Base-by-base conservation (phyloP, 2,329 filamentous ascomycete genomes). In the Sarocladiaceae sp. region DNA sequence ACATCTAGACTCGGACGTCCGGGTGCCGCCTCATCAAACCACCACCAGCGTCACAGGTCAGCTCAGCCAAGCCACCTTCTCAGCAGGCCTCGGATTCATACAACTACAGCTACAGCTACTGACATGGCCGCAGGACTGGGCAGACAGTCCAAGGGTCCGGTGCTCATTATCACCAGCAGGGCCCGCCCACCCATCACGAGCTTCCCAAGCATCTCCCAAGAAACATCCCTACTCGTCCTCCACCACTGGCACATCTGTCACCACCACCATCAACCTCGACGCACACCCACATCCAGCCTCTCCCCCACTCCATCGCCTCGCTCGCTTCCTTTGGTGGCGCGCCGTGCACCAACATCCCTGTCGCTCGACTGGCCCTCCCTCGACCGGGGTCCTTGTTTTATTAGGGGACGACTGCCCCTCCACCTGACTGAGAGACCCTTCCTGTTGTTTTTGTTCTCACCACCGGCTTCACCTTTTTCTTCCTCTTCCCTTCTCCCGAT, bases 351-450 rank as follows among this genome's bases (percentile, higher is more conserved):
- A 21, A 10, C 37, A 41, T 29, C 37, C 37, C 37, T 39, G 34
- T 24, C 19, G n/a, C 21, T 39, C 34, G 19, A 39, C 34, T 15
- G 34, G 26, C 37, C 23, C 23, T 41, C 37, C 19, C 23, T 41
- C 24, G 37, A 41, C 40, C 27, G 18, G 40, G 40, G 40, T 21
- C 23, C 39, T 43, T 32, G 40, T 43, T 43, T 43, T 43, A 43
- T 43, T 43, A 43, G 40, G 40, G 40, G 40, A 43, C 40, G 40
- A 32, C 40, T 43, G 40, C 40, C 40, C 40, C 40, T 43, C 40
- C 40, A 33, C 40, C 29, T 13, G 26, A n/a, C 16, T 27, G 26
- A 19, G 40, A 43, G 40, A 43, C 40, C 40, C 40, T 43, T 43
- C 16, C 29, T 33, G 40, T 33, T 43, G 40, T 43, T 43, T 43